These are phyloP conservation scores for Gamsiella multidivaricata DNA, from an alignment of 192 early-diverging fungal genomes.

Conservation along the genomic window DNA sequence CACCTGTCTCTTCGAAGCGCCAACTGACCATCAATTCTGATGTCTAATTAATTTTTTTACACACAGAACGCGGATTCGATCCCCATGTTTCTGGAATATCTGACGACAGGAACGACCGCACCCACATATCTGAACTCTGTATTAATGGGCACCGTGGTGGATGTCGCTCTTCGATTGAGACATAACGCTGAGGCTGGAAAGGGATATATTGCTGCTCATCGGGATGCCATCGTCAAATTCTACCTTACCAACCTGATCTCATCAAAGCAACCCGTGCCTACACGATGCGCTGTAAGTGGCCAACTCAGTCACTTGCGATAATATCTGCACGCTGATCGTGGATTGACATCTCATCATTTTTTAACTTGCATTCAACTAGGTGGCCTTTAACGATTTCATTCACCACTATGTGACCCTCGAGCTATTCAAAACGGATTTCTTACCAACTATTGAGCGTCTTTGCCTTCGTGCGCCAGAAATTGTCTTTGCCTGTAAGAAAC, in stretches of 20 bases:
- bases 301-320: conserved; percentile 2
- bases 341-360: neutral
- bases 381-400: conserved; percentile 72
- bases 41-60: conserved; percentile 14
- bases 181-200: conserved; percentile 38
- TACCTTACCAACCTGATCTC: conserved; percentile 67
- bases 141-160: conserved; percentile 72
- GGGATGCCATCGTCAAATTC: conserved; percentile 66
- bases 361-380: conserved; percentile 35
- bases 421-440: conserved; percentile 67
- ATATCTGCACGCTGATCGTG: neutral
- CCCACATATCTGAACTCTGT: conserved; percentile 62
- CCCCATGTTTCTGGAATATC: conserved; percentile 61
- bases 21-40: conserved; percentile 54
- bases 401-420: conserved; percentile 61
- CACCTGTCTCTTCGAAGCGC: neutral
- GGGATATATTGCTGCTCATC: conserved; percentile 50
- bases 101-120: conserved; percentile 57
- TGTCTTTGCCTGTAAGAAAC: conserved; percentile 66
- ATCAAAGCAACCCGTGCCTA: conserved; percentile 63
- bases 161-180: conserved; percentile 64
- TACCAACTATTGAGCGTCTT: conserved; percentile 76
- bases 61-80: conserved; percentile 59
- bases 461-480: conserved; percentile 89
- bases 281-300: conserved; percentile 54